Percentiles rank a stretch among this genome's conserved stretches.
Evolutionary conservation across 164 flowering plant species (phyloP).

Genomic region (Tetracentron sinense): DNA sequence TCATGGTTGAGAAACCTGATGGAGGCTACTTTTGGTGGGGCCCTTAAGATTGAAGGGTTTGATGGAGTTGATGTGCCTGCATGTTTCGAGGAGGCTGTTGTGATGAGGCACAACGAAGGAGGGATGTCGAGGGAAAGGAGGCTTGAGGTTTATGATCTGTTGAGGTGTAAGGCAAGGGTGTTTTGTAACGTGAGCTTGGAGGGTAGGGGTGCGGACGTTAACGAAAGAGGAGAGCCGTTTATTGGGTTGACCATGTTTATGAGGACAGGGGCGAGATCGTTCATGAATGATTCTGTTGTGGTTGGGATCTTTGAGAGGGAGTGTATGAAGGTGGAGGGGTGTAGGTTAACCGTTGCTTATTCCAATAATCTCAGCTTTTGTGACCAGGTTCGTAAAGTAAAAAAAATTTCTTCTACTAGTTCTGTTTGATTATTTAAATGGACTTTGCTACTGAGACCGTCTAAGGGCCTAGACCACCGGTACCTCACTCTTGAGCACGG

Average conservation of each 20-base stretch:
- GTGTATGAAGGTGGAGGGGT: slow-evolving; percentile 54
- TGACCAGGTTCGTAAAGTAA: slow-evolving; percentile 48
- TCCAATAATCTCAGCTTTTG: slow-evolving; percentile 66
- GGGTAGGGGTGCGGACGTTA: slow-evolving; percentile 7
- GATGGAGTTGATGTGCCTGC: slow-evolving; percentile 30
- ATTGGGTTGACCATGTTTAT: slow-evolving; percentile 71
- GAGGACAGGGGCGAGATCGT: slow-evolving; percentile 71
- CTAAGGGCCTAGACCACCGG: no score
- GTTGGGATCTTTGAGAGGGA: slow-evolving; percentile 47
- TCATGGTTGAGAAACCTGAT: slow-evolving; percentile 46
- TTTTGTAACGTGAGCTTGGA: slow-evolving; percentile 42
- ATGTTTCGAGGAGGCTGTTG: slow-evolving; percentile 64
- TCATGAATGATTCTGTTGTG: slow-evolving; percentile 55
- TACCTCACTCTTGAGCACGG: no score
- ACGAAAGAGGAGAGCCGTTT: slow-evolving; percentile 6
- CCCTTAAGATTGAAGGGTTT: slow-evolving; percentile 35
- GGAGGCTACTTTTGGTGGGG: slow-evolving; percentile 46
- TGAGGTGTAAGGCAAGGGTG: slow-evolving; percentile 68
- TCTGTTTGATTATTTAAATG: not conserved
- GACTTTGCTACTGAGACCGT: no score
- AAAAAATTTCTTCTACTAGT: not conserved
- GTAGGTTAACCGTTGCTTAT: slow-evolving; percentile 47
- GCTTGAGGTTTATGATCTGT: slow-evolving; percentile 51
- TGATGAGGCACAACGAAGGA: slow-evolving; percentile 76
- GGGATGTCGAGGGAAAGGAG: slow-evolving; percentile 62